A percentile compares a stretch with the other conserved stretches of the same genome.
phyloP scores from a whole-genome alignment of 192 early-diverging fungal genomes.

The Linnemannia exigua region DNA sequence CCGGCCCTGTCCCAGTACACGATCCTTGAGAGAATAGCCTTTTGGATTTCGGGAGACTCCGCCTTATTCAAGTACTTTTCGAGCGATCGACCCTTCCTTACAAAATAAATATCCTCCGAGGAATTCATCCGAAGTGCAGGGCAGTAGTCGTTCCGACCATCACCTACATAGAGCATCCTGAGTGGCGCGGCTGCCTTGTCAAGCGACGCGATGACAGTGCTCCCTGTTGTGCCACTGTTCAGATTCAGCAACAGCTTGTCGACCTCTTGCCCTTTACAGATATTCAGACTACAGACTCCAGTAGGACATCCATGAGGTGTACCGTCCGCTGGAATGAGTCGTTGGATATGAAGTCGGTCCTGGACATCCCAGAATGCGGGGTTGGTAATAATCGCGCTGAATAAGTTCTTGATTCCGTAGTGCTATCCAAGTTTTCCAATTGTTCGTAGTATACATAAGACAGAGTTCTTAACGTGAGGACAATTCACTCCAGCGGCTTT shows the following conservation, averaged over 20 bases:
- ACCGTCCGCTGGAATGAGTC: constrained; percentile 45
- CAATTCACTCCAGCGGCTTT: too few species aligned
- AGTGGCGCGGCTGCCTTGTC: neutral
- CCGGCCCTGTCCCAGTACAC: constrained; percentile 28
- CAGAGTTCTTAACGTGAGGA: neutral
- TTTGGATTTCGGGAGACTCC: neutral
- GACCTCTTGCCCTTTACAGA: constrained; percentile 72
- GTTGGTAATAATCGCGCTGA: constrained; percentile 47
- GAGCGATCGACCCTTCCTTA: constrained; percentile 27
- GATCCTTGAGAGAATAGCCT: constrained; percentile 25
- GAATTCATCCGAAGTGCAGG: constrained; percentile 42
- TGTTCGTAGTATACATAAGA: neutral
- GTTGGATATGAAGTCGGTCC: constrained; percentile 39
- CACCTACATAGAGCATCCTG: constrained; percentile 49
- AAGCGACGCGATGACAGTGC: neutral
- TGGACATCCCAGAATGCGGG: constrained; percentile 34
- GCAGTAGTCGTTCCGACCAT: constrained; percentile 55
- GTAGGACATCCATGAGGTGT: constrained; percentile 65
- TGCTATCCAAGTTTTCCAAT: constrained; percentile 8
- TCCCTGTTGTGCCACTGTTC: neutral
- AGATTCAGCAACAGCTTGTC: constrained; percentile 23
- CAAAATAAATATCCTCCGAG: constrained; percentile 30
- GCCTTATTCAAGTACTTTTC: constrained; percentile 24
- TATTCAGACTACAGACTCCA: constrained; percentile 67
- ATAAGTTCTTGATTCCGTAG: constrained; percentile 38